Evolutionary conservation across 1,139 yeast genomes (phyloP).

Genomic region (Zygosaccharomyces sapae): DNA sequence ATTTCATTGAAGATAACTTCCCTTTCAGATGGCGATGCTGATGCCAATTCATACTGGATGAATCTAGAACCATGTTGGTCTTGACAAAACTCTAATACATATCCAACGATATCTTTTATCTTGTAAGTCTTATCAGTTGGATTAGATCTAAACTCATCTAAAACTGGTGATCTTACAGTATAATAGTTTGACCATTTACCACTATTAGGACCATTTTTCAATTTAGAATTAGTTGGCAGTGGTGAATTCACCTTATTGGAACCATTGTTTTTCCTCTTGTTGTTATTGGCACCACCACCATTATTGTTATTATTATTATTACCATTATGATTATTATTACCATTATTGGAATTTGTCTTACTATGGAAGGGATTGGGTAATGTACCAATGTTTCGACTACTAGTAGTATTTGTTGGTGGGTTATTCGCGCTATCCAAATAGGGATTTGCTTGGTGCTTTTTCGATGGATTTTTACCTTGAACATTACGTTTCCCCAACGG

Average conservation of each 20-base stretch:
- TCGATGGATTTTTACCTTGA: slow-evolving; percentile 6
- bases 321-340: too few species aligned
- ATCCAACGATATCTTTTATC: slow-evolving; percentile 75
- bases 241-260: slow-evolving; percentile 11
- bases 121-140: slow-evolving; percentile 57
- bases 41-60: slow-evolving; percentile 80
- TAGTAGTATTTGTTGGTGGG: slow-evolving; percentile 2
- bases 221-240: not conserved
- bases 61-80: slow-evolving; percentile 98
- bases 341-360: slow-evolving; percentile 1
- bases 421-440: slow-evolving; percentile 13
- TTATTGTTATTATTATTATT: too few species aligned
- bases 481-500: not conserved
- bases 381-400: slow-evolving; percentile 2
- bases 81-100: slow-evolving; percentile 85
- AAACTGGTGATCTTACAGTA: slow-evolving; percentile 57
- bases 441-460: slow-evolving; percentile 17
- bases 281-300: not conserved
- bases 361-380: slow-evolving; percentile 7
- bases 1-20: slow-evolving; percentile 83
- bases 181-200: slow-evolving; percentile 3
- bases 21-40: slow-evolving; percentile 63
- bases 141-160: slow-evolving; percentile 77
- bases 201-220: slow-evolving; percentile 3
- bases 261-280: slow-evolving; percentile 3